A percentile compares a stretch with the other conserved stretches of the same genome.
These are phyloP conservation scores for Lipomyces sp. DNA, from an alignment of 805 yeast species.

Conservation along the genomic window DNA sequence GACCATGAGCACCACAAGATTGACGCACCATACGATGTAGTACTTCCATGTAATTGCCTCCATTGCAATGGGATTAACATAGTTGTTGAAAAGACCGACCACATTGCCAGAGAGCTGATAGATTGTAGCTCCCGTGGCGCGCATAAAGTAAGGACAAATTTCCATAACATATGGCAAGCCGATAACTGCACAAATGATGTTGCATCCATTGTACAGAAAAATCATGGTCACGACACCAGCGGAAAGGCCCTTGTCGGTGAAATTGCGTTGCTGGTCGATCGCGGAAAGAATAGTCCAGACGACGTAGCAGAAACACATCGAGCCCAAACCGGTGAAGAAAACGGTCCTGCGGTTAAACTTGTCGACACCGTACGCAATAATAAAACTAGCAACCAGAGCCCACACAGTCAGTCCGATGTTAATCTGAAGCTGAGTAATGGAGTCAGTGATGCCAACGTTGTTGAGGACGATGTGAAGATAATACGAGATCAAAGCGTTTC, in stretches of 20 bases:
- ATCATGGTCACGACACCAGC: slow-evolving; percentile 52
- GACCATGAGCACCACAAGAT: slow-evolving; percentile 38
- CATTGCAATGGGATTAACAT: slow-evolving; percentile 44
- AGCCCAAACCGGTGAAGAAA: slow-evolving; percentile 38
- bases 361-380: slow-evolving; percentile 35
- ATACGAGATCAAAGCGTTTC: slow-evolving; percentile 53
- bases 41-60: slow-evolving; percentile 45
- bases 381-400: slow-evolving; percentile 33
- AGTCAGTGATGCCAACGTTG: slow-evolving; percentile 53
- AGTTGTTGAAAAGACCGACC: slow-evolving; percentile 34
- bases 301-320: slow-evolving; percentile 40
- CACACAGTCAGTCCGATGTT: slow-evolving; percentile 51
- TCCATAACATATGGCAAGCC: slow-evolving; percentile 47
- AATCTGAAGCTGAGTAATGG: slow-evolving; percentile 32
- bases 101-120: slow-evolving; percentile 8
- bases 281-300: slow-evolving; percentile 51
- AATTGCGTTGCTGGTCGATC: slow-evolving; percentile 43
- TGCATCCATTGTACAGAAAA: slow-evolving; percentile 40
- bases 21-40: slow-evolving; percentile 44
- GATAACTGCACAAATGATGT: slow-evolving; percentile 43
- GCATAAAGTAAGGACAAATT: slow-evolving; percentile 30
- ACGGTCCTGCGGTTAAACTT: slow-evolving; percentile 29
- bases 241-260: slow-evolving; percentile 44
- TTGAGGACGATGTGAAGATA: slow-evolving; percentile 50
- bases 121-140: slow-evolving; percentile 42